Evolutionary conservation across 768 basidiomycete genomes (phyloP), one percentile per base, ranked within the genome.

Genomic region (Boletus pseudopeckii): DNA sequence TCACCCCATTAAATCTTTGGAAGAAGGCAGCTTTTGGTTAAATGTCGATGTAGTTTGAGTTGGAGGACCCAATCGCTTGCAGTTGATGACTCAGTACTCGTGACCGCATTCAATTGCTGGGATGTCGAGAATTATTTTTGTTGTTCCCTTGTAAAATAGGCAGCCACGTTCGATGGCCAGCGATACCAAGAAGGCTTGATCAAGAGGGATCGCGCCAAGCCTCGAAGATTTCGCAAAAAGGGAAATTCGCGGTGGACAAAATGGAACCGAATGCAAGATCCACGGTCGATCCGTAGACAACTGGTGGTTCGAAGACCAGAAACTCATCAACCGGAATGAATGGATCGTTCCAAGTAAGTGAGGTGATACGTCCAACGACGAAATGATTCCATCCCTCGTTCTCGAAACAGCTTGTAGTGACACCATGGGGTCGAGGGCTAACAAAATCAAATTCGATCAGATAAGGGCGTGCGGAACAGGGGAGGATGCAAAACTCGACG

Each of bases 321-420:
- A 9, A 69, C 67, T 0, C 11, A 73, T 76, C 30, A 74, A 60
- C 62, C 80, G 64, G 76, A 77, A 72, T 81, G 80, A 72, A 81
- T 79, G 63, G 81, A 86, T 85, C 85, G 72, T 86, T 83, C 18
- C 79, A 80, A 1, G 80, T 80, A 48, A 78, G 66, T 6, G 80
- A 82, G 4, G 78, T 69, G 50, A 78, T 77, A 64, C 82, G 80
- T 38, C 80, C 80, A 63, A 69, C 66, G 26, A 70, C 62, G 2
- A 75, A 74, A 36, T 72, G 68, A 48, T 72, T 64, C 58, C 77
- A 77, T 41, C 80, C 84, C 55, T 80, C 63, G 45, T 80, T 75
- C 30, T 75, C 74, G 52, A 83, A 80, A 42, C 77, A 78, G 38
- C 63, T 47, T 17, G 80, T 78, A 63, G 84, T 75, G 48, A 79